A percentile compares a stretch with the other conserved stretches of the same genome.
Conservation (phyloP, 805 yeast species). For the Saccharomycopsis babjevae region DNA sequence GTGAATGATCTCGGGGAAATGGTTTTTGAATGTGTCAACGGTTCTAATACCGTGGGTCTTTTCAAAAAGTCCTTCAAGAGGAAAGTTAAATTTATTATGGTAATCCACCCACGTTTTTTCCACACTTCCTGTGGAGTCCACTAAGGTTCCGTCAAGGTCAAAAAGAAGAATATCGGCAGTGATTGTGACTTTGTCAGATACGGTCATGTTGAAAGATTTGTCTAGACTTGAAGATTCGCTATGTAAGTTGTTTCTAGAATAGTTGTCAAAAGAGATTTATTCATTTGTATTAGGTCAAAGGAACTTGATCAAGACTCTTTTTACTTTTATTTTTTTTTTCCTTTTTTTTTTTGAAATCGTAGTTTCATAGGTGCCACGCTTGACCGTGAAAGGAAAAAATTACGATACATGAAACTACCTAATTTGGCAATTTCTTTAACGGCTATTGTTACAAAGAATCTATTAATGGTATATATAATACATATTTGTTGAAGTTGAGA, state of each 20-base stretch:
- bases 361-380: no score
- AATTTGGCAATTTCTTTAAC: not conserved
- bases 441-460: not conserved
- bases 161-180: conserved; percentile 33
- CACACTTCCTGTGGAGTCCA: conserved; percentile 73
- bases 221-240: not conserved
- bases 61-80: conserved; percentile 24
- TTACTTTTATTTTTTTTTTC: not conserved
- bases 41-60: conserved; percentile 81
- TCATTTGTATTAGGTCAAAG: no score
- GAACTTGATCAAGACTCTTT: no score
- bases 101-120: conserved; percentile 75
- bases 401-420: not conserved
- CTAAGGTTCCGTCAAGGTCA: conserved; percentile 83
- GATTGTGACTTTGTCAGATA: not conserved
- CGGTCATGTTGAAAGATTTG: not conserved
- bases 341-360: not conserved
- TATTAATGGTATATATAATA: not conserved
- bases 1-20: conserved; percentile 65
- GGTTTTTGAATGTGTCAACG: conserved; percentile 60
- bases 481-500: not conserved
- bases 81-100: conserved; percentile 56
- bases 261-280: no score
- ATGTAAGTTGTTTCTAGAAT: no score
- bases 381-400: not conserved